Conservation (phyloP, 23 red algal species). For the Gracilaria domingensis region DNA sequence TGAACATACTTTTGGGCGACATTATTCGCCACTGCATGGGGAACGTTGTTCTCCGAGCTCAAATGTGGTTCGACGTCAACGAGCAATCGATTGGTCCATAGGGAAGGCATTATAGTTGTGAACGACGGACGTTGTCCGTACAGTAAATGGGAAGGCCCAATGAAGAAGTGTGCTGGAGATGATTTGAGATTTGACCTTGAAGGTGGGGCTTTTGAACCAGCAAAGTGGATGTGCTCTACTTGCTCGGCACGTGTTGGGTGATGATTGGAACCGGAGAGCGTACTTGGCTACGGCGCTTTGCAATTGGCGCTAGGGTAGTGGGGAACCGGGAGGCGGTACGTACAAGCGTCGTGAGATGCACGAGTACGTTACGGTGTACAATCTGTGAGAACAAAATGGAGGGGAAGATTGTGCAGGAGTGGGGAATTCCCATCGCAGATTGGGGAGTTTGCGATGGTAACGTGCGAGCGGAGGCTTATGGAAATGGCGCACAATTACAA, state of each 20-base stretch:
- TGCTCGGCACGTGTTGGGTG: slow-evolving; percentile 36
- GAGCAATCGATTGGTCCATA: slow-evolving; percentile 33
- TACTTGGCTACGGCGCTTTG: not conserved
- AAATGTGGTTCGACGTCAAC: slow-evolving; percentile 1
- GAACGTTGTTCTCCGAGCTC: not conserved
- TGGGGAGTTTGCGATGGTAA: too few species aligned
- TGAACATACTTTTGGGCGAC: not conserved
- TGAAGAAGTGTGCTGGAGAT: not conserved
- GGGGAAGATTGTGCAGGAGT: not conserved
- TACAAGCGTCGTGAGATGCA: slow-evolving; percentile 18
- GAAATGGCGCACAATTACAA: not conserved
- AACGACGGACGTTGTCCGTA: not conserved
- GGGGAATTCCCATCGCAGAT: not conserved
- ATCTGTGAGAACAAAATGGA: not conserved
- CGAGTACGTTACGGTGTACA: not conserved
- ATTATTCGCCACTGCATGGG: not conserved
- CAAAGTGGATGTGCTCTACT: not conserved
- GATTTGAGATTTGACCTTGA: slow-evolving; percentile 9
- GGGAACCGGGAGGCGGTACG: not conserved
- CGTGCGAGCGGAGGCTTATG: not conserved
- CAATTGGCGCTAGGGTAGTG: not conserved
- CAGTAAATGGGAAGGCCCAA: slow-evolving; percentile 39
- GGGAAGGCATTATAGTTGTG: not conserved
- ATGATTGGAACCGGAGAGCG: slow-evolving; percentile 41
- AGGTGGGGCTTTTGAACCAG: not conserved